phyloP scores from a whole-genome alignment of 2,329 filamentous ascomycete genomes.

The Verticillium klebahnii region DNA sequence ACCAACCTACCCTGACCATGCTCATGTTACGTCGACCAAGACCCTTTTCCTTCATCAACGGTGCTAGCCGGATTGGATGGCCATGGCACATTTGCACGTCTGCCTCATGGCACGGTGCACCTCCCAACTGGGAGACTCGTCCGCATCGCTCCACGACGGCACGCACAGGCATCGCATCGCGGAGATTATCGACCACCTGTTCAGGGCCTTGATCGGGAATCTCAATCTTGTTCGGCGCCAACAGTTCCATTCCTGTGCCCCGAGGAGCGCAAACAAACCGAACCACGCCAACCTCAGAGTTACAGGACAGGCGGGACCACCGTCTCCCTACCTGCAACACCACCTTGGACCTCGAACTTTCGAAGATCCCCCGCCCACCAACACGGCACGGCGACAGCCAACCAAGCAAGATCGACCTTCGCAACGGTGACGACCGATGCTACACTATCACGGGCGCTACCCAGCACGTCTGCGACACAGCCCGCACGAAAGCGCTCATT shows the following conservation, averaged over 20 bases:
- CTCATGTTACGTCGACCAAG: background rate
- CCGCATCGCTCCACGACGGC: background rate
- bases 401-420: background rate
- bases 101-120: background rate
- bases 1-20: background rate
- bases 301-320: background rate
- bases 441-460: conserved; percentile 9
- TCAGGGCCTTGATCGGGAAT: background rate
- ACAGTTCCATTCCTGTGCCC: background rate
- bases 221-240: background rate
- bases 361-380: background rate
- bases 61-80: background rate
- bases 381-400: background rate
- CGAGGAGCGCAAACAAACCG: background rate
- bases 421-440: conserved; percentile 2
- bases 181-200: background rate
- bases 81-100: background rate
- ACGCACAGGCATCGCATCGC: background rate
- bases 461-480: conserved; percentile 3
- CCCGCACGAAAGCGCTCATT: conserved; percentile 12
- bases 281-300: background rate
- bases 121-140: background rate
- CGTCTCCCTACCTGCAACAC: background rate
- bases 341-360: background rate
- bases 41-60: background rate